Percentiles rank a stretch among this genome's conserved stretches.
Conservation (phyloP, 257 asterid species). For the Verbascum thapsus region DNA sequence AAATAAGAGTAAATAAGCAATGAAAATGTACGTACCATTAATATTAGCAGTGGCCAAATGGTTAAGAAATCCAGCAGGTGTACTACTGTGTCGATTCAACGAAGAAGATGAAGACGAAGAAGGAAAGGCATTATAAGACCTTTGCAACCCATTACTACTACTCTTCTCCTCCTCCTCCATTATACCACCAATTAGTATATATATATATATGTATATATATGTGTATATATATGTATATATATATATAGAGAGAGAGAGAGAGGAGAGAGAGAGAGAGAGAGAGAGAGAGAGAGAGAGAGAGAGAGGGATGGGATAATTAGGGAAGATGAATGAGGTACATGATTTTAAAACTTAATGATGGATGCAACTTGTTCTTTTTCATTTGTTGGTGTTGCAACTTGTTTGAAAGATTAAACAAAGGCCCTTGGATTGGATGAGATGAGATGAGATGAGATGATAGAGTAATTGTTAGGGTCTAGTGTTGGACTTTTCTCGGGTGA, state of each 20-base stretch:
- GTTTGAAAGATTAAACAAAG: no score
- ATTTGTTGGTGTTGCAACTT: no score
- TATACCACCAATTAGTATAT: no score
- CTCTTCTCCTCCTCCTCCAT: no score
- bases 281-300: conserved; percentile 25
- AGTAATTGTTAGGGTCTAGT: no score
- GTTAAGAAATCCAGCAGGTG: conserved; percentile 77
- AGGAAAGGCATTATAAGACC: conserved; percentile 38
- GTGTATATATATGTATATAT: no score
- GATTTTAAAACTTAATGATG: conserved; percentile 35
- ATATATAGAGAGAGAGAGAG: no score
- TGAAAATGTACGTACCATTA: conserved; percentile 47
- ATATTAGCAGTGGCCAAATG: conserved; percentile 57
- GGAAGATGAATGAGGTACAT: conserved; percentile 17
- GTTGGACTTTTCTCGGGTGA: no score
- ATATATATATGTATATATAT: no score
- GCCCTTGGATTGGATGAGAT: no score
- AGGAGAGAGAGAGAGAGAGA: conserved; percentile 13
- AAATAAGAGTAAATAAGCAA: background rate
- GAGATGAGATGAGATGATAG: no score
- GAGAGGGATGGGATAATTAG: background rate
- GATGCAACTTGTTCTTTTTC: conserved; percentile 36
- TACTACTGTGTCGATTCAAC: conserved; percentile 72
- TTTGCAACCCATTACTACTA: conserved; percentile 37
- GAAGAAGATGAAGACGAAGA: conserved; percentile 33